phyloP scores from a whole-genome alignment of 2,329 filamentous ascomycete genomes.

The Neophaeococcomyces mojaviensis region DNA sequence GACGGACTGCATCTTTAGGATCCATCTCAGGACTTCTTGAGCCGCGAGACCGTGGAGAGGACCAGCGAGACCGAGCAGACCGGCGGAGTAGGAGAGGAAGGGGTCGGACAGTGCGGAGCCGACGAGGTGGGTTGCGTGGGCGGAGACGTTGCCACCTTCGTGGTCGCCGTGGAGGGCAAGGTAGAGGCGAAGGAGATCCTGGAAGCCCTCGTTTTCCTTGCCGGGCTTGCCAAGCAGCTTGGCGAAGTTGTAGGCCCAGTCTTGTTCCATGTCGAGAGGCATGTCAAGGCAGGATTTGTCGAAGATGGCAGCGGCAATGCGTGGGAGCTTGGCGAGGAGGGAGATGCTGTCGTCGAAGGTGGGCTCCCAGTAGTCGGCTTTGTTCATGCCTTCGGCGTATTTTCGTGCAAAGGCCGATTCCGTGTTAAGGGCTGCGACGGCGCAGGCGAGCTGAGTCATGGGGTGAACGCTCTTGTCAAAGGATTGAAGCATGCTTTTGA shows the following conservation, averaged over 20 bases:
- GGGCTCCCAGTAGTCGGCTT: slow-evolving; percentile 98
- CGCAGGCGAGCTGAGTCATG: slow-evolving; percentile 96
- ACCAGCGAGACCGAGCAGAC: slow-evolving; percentile 90
- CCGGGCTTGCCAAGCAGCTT: slow-evolving; percentile 89
- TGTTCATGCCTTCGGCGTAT: slow-evolving; percentile 84
- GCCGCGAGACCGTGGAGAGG: slow-evolving; percentile 88
- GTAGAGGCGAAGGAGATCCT: slow-evolving; percentile 88
- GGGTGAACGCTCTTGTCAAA: slow-evolving; percentile 89
- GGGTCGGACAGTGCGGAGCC: slow-evolving; percentile 90
- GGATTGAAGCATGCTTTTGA: slow-evolving; percentile 78
- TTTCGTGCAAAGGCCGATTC: slow-evolving; percentile 88
- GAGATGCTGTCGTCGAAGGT: slow-evolving; percentile 94
- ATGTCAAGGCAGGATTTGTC: slow-evolving; percentile 71
- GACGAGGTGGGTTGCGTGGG: slow-evolving; percentile 89
- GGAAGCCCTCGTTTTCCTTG: slow-evolving; percentile 83
- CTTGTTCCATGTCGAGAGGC: slow-evolving; percentile 72
- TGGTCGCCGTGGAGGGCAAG: slow-evolving; percentile 96
- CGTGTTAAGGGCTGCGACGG: slow-evolving; percentile 91
- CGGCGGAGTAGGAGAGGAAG: slow-evolving; percentile 92
- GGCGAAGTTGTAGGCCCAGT: slow-evolving; percentile 99
- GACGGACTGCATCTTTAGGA: slow-evolving; percentile 85
- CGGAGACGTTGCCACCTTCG: slow-evolving; percentile 95
- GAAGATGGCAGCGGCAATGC: slow-evolving; percentile 96
- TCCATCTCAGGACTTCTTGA: slow-evolving; percentile 95
- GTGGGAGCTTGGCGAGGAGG: slow-evolving; percentile 89